Conservation (phyloP, 352 stramenopile species). For the Ochromonadaceae sp. region DNA sequence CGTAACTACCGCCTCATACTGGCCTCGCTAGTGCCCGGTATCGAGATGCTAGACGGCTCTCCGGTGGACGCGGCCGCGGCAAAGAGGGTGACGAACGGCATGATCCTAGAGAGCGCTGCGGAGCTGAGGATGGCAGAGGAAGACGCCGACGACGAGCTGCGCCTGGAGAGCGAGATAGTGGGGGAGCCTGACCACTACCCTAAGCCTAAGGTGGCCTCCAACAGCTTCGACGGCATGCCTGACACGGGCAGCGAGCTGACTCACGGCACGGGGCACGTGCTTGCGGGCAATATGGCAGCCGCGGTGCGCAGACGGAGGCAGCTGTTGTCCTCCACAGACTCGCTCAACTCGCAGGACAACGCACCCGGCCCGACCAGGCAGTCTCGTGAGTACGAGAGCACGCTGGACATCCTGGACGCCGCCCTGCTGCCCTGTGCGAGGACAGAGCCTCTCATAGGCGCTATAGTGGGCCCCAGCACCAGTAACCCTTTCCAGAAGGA, state of each 20-base stretch:
- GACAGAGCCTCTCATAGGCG: background rate
- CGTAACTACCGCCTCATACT: slow-evolving; percentile 32
- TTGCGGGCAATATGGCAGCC: slow-evolving; percentile 65
- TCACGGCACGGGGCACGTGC: slow-evolving; percentile 61
- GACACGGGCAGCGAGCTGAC: slow-evolving; percentile 50
- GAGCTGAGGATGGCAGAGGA: slow-evolving; percentile 45
- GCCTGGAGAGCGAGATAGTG: slow-evolving; percentile 38
- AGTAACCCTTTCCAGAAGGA: background rate
- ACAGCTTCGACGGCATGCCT: background rate
- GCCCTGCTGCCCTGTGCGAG: background rate
- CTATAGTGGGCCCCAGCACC: background rate
- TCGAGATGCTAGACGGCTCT: background rate
- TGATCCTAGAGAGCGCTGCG: slow-evolving; percentile 19
- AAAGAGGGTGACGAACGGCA: background rate
- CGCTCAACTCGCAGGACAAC: too few species aligned
- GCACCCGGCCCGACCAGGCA: too few species aligned
- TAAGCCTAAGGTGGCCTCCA: background rate
- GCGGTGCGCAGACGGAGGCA: slow-evolving; percentile 46
- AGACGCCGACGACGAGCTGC: slow-evolving; percentile 47
- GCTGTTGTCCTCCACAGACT: too few species aligned
- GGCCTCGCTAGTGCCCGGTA: background rate
- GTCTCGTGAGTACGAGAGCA: slow-evolving; percentile 1
- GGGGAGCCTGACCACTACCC: slow-evolving; percentile 31
- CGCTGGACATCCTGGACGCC: background rate
- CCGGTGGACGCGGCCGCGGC: background rate